phyloP scores from a whole-genome alignment of 345 rosid genomes.

The Gossypium herbaceum region DNA sequence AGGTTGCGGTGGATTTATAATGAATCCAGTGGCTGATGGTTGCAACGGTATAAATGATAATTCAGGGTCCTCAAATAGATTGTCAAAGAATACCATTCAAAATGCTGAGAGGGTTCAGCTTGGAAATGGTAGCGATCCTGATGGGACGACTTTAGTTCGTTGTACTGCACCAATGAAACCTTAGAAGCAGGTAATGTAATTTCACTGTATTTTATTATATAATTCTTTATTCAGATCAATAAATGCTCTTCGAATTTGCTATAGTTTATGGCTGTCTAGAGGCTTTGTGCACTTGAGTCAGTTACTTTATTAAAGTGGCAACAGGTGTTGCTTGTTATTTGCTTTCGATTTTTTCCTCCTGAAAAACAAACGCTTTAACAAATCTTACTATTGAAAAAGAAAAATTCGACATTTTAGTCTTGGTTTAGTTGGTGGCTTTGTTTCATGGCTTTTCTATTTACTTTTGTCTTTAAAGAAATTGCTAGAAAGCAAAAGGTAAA shows the following conservation, averaged over 20 bases:
- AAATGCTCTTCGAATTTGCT: neutral
- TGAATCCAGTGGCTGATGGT: constrained; percentile 23
- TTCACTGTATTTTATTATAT: neutral
- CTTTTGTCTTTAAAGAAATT: neutral
- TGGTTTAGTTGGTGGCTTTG: neutral
- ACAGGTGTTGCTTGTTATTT: neutral
- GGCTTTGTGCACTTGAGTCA: neutral
- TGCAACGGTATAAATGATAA: constrained; percentile 24
- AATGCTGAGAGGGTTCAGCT: constrained; percentile 28
- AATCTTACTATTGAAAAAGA: too few relatives aligned
- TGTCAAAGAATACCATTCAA: constrained; percentile 24
- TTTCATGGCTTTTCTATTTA: neutral
- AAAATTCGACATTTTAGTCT: neutral
- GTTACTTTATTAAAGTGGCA: neutral
- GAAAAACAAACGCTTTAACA: neutral
- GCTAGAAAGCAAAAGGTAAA: neutral
- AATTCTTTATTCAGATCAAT: neutral
- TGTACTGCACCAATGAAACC: constrained; percentile 24
- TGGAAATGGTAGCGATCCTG: constrained; percentile 21
- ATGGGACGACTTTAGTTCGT: constrained; percentile 26
- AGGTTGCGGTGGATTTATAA: constrained; percentile 14
- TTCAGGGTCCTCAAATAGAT: constrained; percentile 29
- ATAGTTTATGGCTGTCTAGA: neutral
- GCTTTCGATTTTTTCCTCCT: neutral
- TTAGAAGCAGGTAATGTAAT: constrained; percentile 36